These are phyloP conservation scores for Vachellia collinsii DNA, from an alignment of 306 rosid genomes.

Conservation along the genomic window DNA sequence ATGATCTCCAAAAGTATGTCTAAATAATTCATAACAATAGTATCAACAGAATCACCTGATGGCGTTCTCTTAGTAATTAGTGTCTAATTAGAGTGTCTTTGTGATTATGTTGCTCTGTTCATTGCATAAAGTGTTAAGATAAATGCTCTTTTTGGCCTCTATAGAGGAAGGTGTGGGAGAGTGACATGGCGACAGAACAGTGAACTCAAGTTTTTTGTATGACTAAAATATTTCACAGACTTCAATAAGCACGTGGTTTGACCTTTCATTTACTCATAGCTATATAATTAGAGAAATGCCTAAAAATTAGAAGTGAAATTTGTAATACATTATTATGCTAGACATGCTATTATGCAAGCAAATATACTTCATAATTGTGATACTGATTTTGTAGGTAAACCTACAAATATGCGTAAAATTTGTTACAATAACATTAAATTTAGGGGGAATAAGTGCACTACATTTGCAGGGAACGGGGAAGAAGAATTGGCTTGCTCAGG, in stretches of 20 bases:
- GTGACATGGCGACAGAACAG: not conserved
- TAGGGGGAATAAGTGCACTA: not conserved
- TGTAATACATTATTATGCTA: not conserved
- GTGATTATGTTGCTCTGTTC: conserved; percentile 11
- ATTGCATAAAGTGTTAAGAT: not conserved
- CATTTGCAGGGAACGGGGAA: not conserved
- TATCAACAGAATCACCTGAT: not conserved
- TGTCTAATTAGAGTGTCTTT: not conserved
- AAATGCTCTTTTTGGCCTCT: not conserved
- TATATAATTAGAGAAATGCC: not conserved
- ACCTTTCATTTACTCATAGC: not conserved
- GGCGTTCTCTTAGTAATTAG: conserved; percentile 2
- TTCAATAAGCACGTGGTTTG: not conserved
- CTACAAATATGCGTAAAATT: not conserved
- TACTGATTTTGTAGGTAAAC: not conserved
- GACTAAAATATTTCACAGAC: not conserved
- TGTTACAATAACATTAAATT: not conserved
- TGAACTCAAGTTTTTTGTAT: not conserved
- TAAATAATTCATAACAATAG: not conserved
- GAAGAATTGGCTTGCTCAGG: not conserved
- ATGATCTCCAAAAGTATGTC: not conserved
- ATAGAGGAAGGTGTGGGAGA: not conserved
- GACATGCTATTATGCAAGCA: not conserved
- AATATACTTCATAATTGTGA: not conserved
- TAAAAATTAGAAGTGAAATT: not conserved